Base-by-base conservation (phyloP, 139 green algal genomes). In the Chlamydomonas incerta region DNA sequence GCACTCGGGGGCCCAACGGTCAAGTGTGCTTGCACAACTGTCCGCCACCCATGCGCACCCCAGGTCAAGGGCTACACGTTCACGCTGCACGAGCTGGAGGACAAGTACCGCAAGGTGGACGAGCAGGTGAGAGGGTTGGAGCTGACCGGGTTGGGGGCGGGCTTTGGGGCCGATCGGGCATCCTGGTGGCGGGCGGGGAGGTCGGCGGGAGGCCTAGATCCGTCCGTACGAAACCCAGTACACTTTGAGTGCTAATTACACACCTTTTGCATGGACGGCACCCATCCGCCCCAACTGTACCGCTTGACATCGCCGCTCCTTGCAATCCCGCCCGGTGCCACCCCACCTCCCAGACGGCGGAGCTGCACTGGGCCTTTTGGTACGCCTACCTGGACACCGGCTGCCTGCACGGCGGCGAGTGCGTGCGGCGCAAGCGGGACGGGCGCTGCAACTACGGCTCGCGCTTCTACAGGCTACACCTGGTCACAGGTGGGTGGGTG, bases 101-200 rank as follows among this genome's bases (percentile, higher is more conserved):
- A 85, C 26, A 89, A 89, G 76, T 89, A 89, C 71, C 52, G 41
- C 57, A 81, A 86, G 62, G 70, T 77, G 65, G 63, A 85, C 46
- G 9, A 52, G 24, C 24, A 50, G 79, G 65, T 74, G 34, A 60
- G 71, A 33, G 41, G 8, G n/a, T n/a, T n/a, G n/a, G n/a, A n/a
- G n/a, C n/a, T n/a, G n/a, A n/a, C n/a, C n/a, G n/a, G n/a, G n/a
- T n/a, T n/a, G n/a, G 14, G 66, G 9, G n/a, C 18, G 66, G 8
- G n/a, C 31, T 17, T 41, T n/a, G n/a, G n/a, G n/a, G n/a, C n/a
- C n/a, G n/a, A n/a, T n/a, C n/a, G n/a, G n/a, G n/a, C n/a, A n/a
- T 11, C n/a, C n/a, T n/a, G n/a, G n/a, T n/a, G n/a, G n/a, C n/a
- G n/a, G n/a, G n/a, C n/a, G n/a, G n/a, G n/a, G n/a, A n/a, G n/a